Evolutionary conservation across 306 rosid species (phyloP), one percentile per base, ranked within the genome.

Genomic region (Casuarina cunninghamiana): DNA sequence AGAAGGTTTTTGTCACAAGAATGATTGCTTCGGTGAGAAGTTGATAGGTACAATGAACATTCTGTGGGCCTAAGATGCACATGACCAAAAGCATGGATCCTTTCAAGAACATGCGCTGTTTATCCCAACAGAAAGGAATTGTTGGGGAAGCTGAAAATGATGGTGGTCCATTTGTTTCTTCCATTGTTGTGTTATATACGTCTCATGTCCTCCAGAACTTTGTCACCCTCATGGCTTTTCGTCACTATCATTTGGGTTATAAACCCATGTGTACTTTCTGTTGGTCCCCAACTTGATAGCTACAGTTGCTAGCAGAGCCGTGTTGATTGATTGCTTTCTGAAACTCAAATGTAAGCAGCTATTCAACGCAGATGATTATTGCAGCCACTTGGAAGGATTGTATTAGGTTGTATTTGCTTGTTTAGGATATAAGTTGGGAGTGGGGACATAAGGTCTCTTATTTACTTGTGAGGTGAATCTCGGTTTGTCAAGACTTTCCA

Each of bases 11-110:
- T 0, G 1, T 80, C 41, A 45, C 43, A 21, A 74, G 76, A 54
- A 62, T 66, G 74, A 81, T 83, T 79, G 74, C 80, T 74, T 84
- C 83, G 71, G 44, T 66, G 72, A 83, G 72, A 77, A 77, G 35
- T 32, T 61, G 77, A 83, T 84, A 79, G 83, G 72, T 87, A 61
- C 48, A 46, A 71, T 21, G 76, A 73, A 84, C 43, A 76, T 78
- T 84, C 65, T 44, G 88, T 86, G 93, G 96, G 86, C 84, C 97
- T 70, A 69, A 71, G 70, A 72, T 69, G 53, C 93, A 87, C 95
- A 86, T 88, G 90, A 77, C 83, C 69, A 79, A 81, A 84, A 88
- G 87, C 26, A 75, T 6, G 54, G 76, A 75, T 84, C 82, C 74
- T 86, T 82, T 85, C 86, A 86, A 78, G 88, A 86, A 83, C 91